Base-by-base conservation (phyloP, 257 asterid species). In the Prunella vulgaris region DNA sequence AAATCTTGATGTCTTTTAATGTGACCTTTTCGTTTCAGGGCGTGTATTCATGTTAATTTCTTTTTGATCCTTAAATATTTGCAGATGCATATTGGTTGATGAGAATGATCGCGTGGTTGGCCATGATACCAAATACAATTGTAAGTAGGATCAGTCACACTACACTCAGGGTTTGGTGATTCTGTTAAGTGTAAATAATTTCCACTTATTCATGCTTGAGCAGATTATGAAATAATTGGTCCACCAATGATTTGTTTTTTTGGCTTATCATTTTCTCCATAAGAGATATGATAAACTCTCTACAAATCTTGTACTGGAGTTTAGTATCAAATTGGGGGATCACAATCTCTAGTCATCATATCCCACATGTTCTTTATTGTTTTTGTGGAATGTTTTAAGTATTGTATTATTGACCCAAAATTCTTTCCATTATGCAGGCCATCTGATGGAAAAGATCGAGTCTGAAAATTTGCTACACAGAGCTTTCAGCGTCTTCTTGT, bases 41-140 rank as follows among this genome's bases (percentile, higher is more conserved):
- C n/a, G 4, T 44, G 5, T n/a, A 17, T 17, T 44, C 27, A 14
- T 32, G 15, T 56, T 40, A 40, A 10, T 40, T 40, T 10, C 33
- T 51, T 33, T 72, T 28, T 66, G 24, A n/a, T 33, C 54, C 14
- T 5, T 52, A 53, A 17, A 37, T 53, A 24, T 78, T 48, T 75
- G 77, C 90, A 93, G 98, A 76, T 93, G 98, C 78, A 90, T 93
- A 72, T 82, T 93, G 95, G 98, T 93, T 69, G 97, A 90, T 73
- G 95, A 85, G 82, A 85, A 85, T 75, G 98, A 93, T 64, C 73
- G 28, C n/a, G 98, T 93, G 37, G 85, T 88, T 58, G 98, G 98
- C 49, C 98, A 93, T 71, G 98, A 93, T 53, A 81, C 90, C 76
- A 93, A 93, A 73, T 92, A 92, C 84, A 92, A 92, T 13, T 92